A percentile compares a stretch with the other conserved stretches of the same genome.
phyloP scores from a whole-genome alignment of 306 rosid genomes.

The Macrotyloma uniflorum region DNA sequence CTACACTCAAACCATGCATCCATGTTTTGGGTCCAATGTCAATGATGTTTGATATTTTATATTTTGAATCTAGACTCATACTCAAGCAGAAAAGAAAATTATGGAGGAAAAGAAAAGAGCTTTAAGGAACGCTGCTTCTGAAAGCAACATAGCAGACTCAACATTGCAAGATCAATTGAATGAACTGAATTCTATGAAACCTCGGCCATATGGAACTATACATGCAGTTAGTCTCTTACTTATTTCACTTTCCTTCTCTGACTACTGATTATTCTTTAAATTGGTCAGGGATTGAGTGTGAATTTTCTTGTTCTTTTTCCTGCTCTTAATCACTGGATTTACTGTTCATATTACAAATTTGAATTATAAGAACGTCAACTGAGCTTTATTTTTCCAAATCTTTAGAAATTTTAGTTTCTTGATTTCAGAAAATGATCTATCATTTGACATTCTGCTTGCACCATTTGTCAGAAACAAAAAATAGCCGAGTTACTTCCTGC shows the following conservation, averaged over 20 bases:
- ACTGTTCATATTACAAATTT: slow-evolving; percentile 4
- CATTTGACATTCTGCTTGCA: slow-evolving; percentile 8
- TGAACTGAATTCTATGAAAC: slow-evolving; percentile 47
- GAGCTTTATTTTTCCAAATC: slow-evolving; percentile 11
- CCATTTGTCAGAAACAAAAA: slow-evolving; percentile 26
- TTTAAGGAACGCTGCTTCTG: slow-evolving; percentile 55
- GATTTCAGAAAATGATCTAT: background rate
- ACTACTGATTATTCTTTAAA: slow-evolving; percentile 6
- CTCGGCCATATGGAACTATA: slow-evolving; percentile 54
- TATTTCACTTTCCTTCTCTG: slow-evolving; percentile 22
- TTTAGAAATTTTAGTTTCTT: background rate
- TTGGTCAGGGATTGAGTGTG: slow-evolving; percentile 18
- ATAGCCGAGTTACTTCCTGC: background rate
- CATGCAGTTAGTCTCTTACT: slow-evolving; percentile 50
- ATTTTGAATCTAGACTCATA: slow-evolving; percentile 61
- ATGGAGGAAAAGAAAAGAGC: slow-evolving; percentile 64
- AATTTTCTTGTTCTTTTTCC: background rate
- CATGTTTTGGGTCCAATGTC: slow-evolving; percentile 10
- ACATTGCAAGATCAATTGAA: slow-evolving; percentile 46
- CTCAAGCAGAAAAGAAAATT: slow-evolving; percentile 75
- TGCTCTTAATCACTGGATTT: background rate
- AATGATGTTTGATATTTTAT: slow-evolving; percentile 29
- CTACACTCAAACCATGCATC: slow-evolving; percentile 1
- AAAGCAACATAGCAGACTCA: slow-evolving; percentile 44
- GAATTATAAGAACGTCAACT: background rate